phyloP scores from a whole-genome alignment of 192 early-diverging fungal genomes.

The Gorgonomyces haynaldii region DNA sequence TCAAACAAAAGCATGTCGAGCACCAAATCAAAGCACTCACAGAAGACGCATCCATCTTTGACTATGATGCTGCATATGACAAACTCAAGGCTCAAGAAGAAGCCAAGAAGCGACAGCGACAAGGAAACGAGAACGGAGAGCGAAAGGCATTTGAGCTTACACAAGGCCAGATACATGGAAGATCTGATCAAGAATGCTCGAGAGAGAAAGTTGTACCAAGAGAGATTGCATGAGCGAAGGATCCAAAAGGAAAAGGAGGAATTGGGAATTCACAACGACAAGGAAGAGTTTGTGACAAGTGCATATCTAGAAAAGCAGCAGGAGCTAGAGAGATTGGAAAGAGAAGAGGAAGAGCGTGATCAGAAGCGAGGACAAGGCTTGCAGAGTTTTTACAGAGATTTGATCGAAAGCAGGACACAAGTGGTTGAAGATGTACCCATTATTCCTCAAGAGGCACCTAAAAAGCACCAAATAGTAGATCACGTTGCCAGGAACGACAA shows the following conservation, averaged over 20 bases:
- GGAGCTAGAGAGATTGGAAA: slow-evolving; percentile 49
- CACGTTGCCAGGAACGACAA: slow-evolving; percentile 54
- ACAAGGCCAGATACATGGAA: slow-evolving; percentile 57
- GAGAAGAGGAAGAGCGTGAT: slow-evolving; percentile 40
- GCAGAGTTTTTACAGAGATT: slow-evolving; percentile 43
- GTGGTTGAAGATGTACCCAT: slow-evolving; percentile 9
- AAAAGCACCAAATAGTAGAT: slow-evolving; percentile 9
- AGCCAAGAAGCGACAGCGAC: slow-evolving; percentile 33
- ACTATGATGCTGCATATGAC: slow-evolving; percentile 71
- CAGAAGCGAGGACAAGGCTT: slow-evolving; percentile 27
- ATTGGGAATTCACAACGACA: slow-evolving; percentile 60
- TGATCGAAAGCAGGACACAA: slow-evolving; percentile 50
- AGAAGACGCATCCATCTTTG: slow-evolving; percentile 60
- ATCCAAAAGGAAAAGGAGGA: slow-evolving; percentile 63
- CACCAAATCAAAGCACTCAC: slow-evolving; percentile 51
- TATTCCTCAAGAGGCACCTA: slow-evolving; percentile 9
- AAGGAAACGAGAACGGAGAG: slow-evolving; percentile 34
- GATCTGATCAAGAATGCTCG: slow-evolving; percentile 50
- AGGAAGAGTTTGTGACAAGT: slow-evolving; percentile 70
- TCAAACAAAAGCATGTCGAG: slow-evolving; percentile 9
- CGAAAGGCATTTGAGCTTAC: no score
- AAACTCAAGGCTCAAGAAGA: slow-evolving; percentile 50
- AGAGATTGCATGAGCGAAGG: slow-evolving; percentile 55
- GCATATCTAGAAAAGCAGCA: slow-evolving; percentile 53
- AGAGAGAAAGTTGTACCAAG: slow-evolving; percentile 56